A percentile compares a stretch with the other conserved stretches of the same genome.
These are phyloP conservation scores for Ambrosiella xylebori DNA, from an alignment of 2,329 filamentous ascomycete species.

Conservation along the genomic window DNA sequence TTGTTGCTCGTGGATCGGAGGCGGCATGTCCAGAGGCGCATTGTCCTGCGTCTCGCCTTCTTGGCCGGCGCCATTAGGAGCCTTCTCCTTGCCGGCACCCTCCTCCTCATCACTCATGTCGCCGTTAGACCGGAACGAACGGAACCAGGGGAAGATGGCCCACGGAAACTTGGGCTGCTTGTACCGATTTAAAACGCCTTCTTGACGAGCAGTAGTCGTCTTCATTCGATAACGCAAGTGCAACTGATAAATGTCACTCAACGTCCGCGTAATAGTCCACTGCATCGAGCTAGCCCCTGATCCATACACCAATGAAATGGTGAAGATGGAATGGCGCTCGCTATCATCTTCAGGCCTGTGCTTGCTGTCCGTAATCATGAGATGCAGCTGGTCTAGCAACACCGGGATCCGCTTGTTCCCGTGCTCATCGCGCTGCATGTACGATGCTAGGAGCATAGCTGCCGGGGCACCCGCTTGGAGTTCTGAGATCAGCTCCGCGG, in stretches of 20 bases:
- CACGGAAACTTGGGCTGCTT: constrained; percentile 83
- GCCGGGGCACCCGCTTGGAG: constrained; percentile 82
- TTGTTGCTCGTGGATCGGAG: constrained; percentile 9
- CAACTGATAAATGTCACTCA: constrained; percentile 80
- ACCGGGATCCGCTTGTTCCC: constrained; percentile 91
- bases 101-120: constrained; percentile 55
- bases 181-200: constrained; percentile 30
- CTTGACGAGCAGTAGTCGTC: constrained; percentile 39
- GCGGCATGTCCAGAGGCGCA: constrained; percentile 19
- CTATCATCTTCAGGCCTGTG: constrained; percentile 46
- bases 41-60: constrained; percentile 18
- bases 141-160: constrained; percentile 76
- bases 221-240: constrained; percentile 88
- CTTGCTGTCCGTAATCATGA: constrained; percentile 66
- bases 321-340: constrained; percentile 67
- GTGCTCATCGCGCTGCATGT: constrained; percentile 95
- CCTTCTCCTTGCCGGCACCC: neutral
- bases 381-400: constrained; percentile 81
- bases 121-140: constrained; percentile 61
- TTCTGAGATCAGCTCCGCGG: constrained; percentile 90
- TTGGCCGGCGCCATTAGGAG: neutral
- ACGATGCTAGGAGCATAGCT: constrained; percentile 84
- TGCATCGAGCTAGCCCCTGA: constrained; percentile 92
- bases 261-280: constrained; percentile 77
- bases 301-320: constrained; percentile 87